phyloP scores from a whole-genome alignment of 257 asterid species.

The Solanum okadae region DNA sequence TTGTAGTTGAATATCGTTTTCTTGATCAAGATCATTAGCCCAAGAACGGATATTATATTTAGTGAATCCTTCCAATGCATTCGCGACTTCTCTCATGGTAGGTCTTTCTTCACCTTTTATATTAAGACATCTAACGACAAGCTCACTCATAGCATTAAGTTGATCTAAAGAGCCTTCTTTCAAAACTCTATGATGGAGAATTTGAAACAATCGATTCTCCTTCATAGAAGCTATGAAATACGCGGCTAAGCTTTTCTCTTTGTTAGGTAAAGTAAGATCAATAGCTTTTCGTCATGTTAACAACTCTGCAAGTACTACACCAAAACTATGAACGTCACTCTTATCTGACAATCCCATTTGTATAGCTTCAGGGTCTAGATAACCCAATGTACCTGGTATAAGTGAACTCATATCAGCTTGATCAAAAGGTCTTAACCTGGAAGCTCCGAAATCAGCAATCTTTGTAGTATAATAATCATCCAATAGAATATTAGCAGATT shows the following conservation, averaged over 20 bases:
- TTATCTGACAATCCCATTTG: not conserved
- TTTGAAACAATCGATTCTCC: not conserved
- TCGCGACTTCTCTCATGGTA: not conserved
- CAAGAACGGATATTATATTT: not conserved
- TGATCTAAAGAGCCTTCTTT: not conserved
- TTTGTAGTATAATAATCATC: not conserved
- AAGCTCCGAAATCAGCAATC: not conserved
- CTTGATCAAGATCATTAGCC: not conserved
- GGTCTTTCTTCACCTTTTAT: not conserved
- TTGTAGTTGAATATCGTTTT: not conserved
- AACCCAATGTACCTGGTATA: not conserved
- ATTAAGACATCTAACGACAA: not conserved
- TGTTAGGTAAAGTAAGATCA: not conserved
- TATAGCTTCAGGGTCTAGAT: not conserved
- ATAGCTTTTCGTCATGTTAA: not conserved
- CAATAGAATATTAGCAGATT: not conserved
- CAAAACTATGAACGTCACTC: not conserved
- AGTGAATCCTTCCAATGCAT: not conserved
- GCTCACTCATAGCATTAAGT: not conserved
- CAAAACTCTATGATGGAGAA: not conserved
- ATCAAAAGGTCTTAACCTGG: not conserved
- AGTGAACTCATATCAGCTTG: not conserved
- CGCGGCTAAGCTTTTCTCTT: not conserved
- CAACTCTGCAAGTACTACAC: not conserved
- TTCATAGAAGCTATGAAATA: not conserved